phyloP scores from a whole-genome alignment of 2,329 filamentous ascomycete genomes.

The Colletotrichum sp. region DNA sequence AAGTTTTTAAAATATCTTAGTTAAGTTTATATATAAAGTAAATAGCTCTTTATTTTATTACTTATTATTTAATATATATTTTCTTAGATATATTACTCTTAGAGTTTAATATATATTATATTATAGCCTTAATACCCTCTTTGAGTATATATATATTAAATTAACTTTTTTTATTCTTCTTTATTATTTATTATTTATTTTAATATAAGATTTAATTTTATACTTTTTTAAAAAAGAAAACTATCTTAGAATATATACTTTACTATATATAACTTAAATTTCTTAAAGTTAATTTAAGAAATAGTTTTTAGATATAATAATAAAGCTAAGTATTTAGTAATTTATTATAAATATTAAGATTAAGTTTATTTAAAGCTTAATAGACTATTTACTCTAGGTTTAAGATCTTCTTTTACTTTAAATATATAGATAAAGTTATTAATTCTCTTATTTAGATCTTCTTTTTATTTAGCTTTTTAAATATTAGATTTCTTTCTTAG shows the following conservation, averaged over 20 bases:
- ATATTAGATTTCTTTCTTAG: not conserved
- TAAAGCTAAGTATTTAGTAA: not conserved
- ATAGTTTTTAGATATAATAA: not conserved
- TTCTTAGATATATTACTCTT: not conserved
- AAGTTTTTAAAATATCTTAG: not conserved
- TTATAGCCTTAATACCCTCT: not conserved
- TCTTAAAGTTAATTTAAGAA: not conserved
- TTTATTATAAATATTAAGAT: not conserved
- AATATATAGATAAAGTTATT: not conserved
- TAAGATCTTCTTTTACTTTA: not conserved
- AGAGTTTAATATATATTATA: not conserved
- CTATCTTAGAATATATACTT: not conserved
- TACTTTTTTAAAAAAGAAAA: not conserved
- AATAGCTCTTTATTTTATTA: not conserved
- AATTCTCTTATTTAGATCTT: not conserved
- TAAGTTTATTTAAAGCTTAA: not conserved
- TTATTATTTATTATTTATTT: not conserved
- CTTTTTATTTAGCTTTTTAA: not conserved
- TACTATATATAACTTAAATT: not conserved
- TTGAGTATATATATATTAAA: not conserved
- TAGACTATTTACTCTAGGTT: not conserved
- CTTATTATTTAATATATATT: not conserved
- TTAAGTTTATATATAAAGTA: not conserved
- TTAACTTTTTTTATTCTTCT: not conserved
- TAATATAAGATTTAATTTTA: not conserved